phyloP scores from a whole-genome alignment of 768 basidiomycete genomes.

The Pulveroboletus ravenelii region DNA sequence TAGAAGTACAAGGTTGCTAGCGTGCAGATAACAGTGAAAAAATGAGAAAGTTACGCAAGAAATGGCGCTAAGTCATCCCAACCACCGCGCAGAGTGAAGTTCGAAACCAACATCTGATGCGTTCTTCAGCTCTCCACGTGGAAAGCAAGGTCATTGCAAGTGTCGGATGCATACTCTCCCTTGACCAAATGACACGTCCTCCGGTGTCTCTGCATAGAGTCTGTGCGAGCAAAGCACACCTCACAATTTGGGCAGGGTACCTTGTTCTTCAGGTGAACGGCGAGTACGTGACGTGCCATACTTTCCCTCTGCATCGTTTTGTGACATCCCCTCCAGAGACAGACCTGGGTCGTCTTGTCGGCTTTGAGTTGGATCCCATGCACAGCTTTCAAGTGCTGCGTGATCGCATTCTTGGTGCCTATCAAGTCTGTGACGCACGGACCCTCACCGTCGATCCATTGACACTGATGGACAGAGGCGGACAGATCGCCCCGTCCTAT shows the following conservation, averaged over 20 bases:
- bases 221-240: conserved; percentile 20
- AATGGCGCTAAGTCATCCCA: background rate
- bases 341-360: conserved; percentile 7
- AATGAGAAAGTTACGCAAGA: background rate
- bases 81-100: background rate
- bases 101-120: background rate
- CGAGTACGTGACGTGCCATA: conserved; percentile 22
- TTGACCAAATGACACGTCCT: conserved; percentile 4
- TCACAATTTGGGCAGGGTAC: conserved; percentile 16
- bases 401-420: conserved; percentile 10
- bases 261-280: conserved; percentile 21
- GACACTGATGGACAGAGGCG: background rate
- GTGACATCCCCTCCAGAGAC: conserved; percentile 17
- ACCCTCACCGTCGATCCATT: conserved; percentile 1
- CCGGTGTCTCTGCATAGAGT: conserved; percentile 24
- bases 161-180: background rate
- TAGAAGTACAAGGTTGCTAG: background rate
- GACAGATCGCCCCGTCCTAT: background rate
- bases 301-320: conserved; percentile 24
- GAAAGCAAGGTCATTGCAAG: background rate
- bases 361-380: conserved; percentile 10
- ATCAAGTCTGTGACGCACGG: conserved; percentile 1
- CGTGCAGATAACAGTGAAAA: background rate
- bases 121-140: background rate
- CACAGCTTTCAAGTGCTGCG: conserved; percentile 3